Evolutionary conservation across 2,329 filamentous ascomycete species (phyloP).

Genomic region (Lachnellula occidentalis): DNA sequence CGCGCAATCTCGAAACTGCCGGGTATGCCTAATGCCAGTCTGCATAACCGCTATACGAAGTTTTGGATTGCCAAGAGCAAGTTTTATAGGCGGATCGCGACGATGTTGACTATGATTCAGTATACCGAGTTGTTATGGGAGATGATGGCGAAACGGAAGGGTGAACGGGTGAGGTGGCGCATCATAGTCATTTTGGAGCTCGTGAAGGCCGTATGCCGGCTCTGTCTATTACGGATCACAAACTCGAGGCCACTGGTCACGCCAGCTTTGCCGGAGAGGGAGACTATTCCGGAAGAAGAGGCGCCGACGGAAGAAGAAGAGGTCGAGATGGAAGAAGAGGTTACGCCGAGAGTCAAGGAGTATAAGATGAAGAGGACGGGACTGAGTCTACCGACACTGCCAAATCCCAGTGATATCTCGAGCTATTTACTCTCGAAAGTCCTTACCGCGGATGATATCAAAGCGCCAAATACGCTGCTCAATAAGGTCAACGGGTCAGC

Average conservation of each 20-base stretch:
- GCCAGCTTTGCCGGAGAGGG: conserved; percentile 80
- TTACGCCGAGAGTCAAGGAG: conserved; percentile 42
- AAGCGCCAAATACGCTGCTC: conserved; percentile 80
- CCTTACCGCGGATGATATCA: conserved; percentile 93
- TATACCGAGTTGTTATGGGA: conserved; percentile 97
- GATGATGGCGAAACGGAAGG: conserved; percentile 86
- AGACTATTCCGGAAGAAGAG: conserved; percentile 59
- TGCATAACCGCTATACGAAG: conserved; percentile 61
- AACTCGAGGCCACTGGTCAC: conserved; percentile 76
- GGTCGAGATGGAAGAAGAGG: conserved; percentile 38
- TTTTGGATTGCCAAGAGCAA: conserved; percentile 59
- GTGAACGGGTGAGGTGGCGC: conserved; percentile 80
- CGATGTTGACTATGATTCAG: conserved; percentile 81
- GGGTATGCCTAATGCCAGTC: conserved; percentile 43
- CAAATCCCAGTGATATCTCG: conserved; percentile 75
- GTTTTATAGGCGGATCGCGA: conserved; percentile 75
- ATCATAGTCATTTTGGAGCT: conserved; percentile 80
- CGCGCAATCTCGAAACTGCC: conserved; percentile 55
- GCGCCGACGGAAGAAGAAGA: conserved; percentile 43
- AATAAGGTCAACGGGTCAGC: conserved; percentile 69
- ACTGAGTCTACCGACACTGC: conserved; percentile 75
- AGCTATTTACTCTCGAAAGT: conserved; percentile 85
- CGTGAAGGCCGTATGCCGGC: conserved; percentile 77
- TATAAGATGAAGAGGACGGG: conserved; percentile 97
- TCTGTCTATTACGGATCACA: conserved; percentile 77